phyloP scores from a whole-genome alignment of 805 yeast species.

The Pichia nakasei region DNA sequence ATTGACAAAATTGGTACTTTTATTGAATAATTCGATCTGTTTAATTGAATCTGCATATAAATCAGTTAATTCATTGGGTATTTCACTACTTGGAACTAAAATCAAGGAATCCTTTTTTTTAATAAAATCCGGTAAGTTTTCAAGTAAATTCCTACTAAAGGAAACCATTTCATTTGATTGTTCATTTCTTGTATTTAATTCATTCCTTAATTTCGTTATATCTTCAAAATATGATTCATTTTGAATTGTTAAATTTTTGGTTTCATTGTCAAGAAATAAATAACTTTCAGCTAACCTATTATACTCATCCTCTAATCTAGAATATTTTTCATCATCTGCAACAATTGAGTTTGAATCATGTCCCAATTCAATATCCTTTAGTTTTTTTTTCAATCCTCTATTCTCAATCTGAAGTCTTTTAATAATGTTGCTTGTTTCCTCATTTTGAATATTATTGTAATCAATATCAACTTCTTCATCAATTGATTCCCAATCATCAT shows the following conservation, averaged over 20 bases:
- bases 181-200: slow-evolving; percentile 5
- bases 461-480: slow-evolving; percentile 12
- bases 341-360: slow-evolving; percentile 8
- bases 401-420: slow-evolving; percentile 12
- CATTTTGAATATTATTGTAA: slow-evolving; percentile 4
- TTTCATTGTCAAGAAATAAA: slow-evolving; percentile 2
- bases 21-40: background rate
- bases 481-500: slow-evolving; percentile 10
- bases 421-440: slow-evolving; percentile 3
- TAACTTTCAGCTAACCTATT: slow-evolving; percentile 6
- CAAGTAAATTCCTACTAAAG: slow-evolving; percentile 5
- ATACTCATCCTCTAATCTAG: slow-evolving; percentile 7
- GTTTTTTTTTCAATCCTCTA: slow-evolving; percentile 8
- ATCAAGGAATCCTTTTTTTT: slow-evolving; percentile 1
- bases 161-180: background rate
- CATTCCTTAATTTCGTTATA: slow-evolving; percentile 5
- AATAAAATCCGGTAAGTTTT: slow-evolving; percentile 10
- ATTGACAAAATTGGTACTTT: background rate
- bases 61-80: slow-evolving; percentile 5
- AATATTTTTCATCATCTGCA: slow-evolving; percentile 11
- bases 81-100: background rate
- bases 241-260: slow-evolving; percentile 9
- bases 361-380: slow-evolving; percentile 14
- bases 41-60: slow-evolving; percentile 5
- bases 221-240: slow-evolving; percentile 8